Evolutionary conservation across 2,329 filamentous ascomycete species (phyloP).

Genomic region (Diaporthe sp.): DNA sequence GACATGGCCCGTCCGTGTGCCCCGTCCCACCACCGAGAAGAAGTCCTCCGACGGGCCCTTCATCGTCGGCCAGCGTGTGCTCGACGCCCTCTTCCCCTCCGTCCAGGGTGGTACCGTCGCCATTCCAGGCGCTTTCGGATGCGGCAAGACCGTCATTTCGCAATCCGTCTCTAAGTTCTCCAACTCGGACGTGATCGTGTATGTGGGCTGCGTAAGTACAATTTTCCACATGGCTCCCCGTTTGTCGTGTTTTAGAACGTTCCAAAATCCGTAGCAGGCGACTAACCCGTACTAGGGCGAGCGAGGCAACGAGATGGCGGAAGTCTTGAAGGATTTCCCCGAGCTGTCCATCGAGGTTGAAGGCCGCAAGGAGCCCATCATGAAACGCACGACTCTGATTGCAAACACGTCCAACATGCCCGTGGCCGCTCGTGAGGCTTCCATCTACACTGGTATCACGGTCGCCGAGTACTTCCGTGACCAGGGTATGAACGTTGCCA

Average conservation of each 20-base stretch:
- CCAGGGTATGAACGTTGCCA: conserved; percentile 96
- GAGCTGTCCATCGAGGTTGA: conserved; percentile 96
- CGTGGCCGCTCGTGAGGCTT: conserved; percentile 96
- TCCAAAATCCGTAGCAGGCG: neutral
- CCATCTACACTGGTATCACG: conserved; percentile 97
- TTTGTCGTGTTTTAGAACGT: neutral
- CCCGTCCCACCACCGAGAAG: conserved; percentile 92
- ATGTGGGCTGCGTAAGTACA: conserved; percentile 77
- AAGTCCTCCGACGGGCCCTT: conserved; percentile 90
- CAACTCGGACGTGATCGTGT: conserved; percentile 98
- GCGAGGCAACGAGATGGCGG: conserved; percentile 99
- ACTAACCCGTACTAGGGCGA: conserved; percentile 68
- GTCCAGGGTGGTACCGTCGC: conserved; percentile 98
- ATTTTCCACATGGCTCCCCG: neutral
- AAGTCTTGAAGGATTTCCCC: conserved; percentile 99
- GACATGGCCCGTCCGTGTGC: conserved; percentile 96
- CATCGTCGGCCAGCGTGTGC: conserved; percentile 95
- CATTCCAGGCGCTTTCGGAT: conserved; percentile 98
- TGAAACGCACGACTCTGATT: conserved; percentile 99
- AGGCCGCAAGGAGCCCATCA: conserved; percentile 96
- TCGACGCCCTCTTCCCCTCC: conserved; percentile 95
- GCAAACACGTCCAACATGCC: conserved; percentile 99
- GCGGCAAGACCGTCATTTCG: conserved; percentile 98
- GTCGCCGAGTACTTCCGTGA: conserved; percentile 98
- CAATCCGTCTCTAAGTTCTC: conserved; percentile 99